Conservation (phyloP, 108 stramenopile genomes). For the Nitzschia inconspicua region DNA sequence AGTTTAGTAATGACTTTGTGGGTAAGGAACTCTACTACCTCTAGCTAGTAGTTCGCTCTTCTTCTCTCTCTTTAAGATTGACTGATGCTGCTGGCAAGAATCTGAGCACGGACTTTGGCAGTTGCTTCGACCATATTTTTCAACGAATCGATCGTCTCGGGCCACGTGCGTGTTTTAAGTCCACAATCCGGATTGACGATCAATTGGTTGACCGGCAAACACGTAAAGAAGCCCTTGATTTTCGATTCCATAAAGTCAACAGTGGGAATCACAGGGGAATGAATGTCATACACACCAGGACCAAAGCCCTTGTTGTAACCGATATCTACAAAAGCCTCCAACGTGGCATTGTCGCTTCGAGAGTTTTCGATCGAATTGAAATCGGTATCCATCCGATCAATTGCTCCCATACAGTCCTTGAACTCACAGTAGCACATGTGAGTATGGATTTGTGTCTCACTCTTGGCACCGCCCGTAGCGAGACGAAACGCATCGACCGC, state of each 20-base stretch:
- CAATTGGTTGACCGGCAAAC: constrained; percentile 30
- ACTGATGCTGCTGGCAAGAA: too few relatives aligned
- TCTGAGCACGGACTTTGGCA: constrained; percentile 5
- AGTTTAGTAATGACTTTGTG: too few relatives aligned
- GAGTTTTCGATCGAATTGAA: constrained; percentile 78
- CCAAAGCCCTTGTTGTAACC: constrained; percentile 63
- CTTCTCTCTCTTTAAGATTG: too few relatives aligned
- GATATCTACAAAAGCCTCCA: constrained; percentile 39
- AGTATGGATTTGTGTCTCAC: constrained; percentile 67
- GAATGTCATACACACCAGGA: constrained; percentile 73
- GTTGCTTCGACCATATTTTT: constrained; percentile 48
- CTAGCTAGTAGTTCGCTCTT: too few relatives aligned
- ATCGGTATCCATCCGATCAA: constrained; percentile 66
- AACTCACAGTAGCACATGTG: constrained; percentile 88
- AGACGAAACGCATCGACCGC: constrained; percentile 70
- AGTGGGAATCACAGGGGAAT: constrained; percentile 68
- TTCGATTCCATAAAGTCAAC: constrained; percentile 36
- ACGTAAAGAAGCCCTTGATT: constrained; percentile 29
- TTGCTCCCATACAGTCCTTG: constrained; percentile 55
- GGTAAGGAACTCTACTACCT: too few relatives aligned
- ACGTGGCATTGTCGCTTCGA: constrained; percentile 55
- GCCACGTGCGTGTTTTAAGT: constrained; percentile 72
- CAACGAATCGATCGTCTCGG: constrained; percentile 44
- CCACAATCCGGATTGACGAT: constrained; percentile 77
- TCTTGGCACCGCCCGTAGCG: constrained; percentile 43